Percentiles rank a stretch among this genome's conserved stretches.
phyloP scores from a whole-genome alignment of 108 stramenopile species.

The Chaetoceros muelleri region DNA sequence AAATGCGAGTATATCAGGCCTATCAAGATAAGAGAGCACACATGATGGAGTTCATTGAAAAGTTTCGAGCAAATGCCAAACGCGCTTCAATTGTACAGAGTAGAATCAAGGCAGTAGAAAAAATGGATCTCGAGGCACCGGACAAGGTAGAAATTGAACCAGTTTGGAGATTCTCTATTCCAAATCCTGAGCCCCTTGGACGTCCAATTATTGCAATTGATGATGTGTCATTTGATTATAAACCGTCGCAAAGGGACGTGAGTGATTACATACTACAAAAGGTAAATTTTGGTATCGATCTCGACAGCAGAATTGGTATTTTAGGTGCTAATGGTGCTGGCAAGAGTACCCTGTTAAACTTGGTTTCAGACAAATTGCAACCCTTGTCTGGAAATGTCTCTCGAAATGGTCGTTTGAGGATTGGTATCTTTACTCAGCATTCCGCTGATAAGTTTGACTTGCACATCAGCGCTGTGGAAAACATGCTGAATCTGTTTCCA shows the following conservation, averaged over 20 bases:
- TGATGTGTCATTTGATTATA: slow-evolving; percentile 96
- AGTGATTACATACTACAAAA: slow-evolving; percentile 77
- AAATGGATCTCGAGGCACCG: slow-evolving; percentile 87
- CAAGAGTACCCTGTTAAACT: slow-evolving; percentile 77
- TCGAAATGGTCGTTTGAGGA: slow-evolving; percentile 77
- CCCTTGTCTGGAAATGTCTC: slow-evolving; percentile 72
- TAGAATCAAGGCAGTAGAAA: slow-evolving; percentile 96
- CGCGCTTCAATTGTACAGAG: slow-evolving; percentile 92
- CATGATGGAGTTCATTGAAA: slow-evolving; percentile 99
- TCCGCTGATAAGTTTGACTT: slow-evolving; percentile 89
- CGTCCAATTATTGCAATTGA: slow-evolving; percentile 90
- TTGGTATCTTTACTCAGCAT: slow-evolving; percentile 97
- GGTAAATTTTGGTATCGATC: slow-evolving; percentile 92
- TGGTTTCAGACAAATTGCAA: slow-evolving; percentile 81
- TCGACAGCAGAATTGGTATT: slow-evolving; percentile 77
- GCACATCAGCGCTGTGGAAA: slow-evolving; percentile 75
- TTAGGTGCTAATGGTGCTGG: slow-evolving; percentile 82
- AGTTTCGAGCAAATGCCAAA: slow-evolving; percentile 95
- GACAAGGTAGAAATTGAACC: slow-evolving; percentile 65
- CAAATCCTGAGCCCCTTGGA: slow-evolving; percentile 82
- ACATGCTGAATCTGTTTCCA: slow-evolving; percentile 76
- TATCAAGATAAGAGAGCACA: slow-evolving; percentile 88
- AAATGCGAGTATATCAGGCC: slow-evolving; percentile 86
- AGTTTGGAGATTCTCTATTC: slow-evolving; percentile 82
- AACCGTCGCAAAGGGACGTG: background rate